phyloP scores from a whole-genome alignment of 2,329 filamentous ascomycete genomes.

The Aspergillus sp. region DNA sequence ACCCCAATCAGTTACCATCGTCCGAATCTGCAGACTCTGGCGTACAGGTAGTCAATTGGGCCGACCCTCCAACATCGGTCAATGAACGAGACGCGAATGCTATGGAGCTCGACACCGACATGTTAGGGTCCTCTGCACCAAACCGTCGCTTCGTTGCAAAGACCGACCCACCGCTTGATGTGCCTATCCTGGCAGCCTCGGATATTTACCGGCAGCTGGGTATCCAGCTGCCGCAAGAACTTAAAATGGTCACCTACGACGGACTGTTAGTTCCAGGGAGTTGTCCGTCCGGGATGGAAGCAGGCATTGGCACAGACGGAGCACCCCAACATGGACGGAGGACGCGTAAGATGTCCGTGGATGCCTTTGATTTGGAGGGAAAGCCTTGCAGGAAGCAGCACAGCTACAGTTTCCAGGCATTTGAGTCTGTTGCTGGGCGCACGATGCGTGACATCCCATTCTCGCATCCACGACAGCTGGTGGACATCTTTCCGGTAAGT shows the following conservation, averaged over 20 bases:
- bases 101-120: constrained; percentile 30
- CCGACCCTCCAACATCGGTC: constrained; percentile 29
- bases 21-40: constrained; percentile 15
- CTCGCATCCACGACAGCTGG: constrained; percentile 37
- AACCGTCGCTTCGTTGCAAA: constrained; percentile 37
- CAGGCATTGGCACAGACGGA: constrained; percentile 17
- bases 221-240: constrained; percentile 31
- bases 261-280: constrained; percentile 27
- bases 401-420: constrained; percentile 35
- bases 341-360: constrained; percentile 25
- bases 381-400: constrained; percentile 25
- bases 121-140: constrained; percentile 27
- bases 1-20: constrained; percentile 15
- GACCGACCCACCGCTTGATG: constrained; percentile 33
- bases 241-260: constrained; percentile 31
- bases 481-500: constrained; percentile 30
- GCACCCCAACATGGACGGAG: constrained; percentile 19
- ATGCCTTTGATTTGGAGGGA: constrained; percentile 22
- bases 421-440: constrained; percentile 32
- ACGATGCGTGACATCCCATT: constrained; percentile 35
- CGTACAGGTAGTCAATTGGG: constrained; percentile 27
- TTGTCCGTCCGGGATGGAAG: constrained; percentile 14
- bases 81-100: constrained; percentile 24
- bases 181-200: constrained; percentile 33
- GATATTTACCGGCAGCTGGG: constrained; percentile 34